phyloP scores from a whole-genome alignment of 352 stramenopile genomes.

The Phytophthora megakarya region DNA sequence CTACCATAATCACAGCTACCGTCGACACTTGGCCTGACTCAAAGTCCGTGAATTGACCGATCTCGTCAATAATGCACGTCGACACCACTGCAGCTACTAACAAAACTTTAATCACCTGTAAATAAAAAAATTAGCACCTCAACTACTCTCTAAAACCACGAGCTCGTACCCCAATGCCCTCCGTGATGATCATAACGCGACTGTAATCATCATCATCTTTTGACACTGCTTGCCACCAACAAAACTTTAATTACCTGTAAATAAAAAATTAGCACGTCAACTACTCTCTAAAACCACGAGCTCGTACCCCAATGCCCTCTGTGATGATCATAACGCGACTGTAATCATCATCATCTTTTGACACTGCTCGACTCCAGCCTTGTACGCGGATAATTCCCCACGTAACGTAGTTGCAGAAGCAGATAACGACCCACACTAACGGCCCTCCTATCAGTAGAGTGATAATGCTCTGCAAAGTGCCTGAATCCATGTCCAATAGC shows the following conservation, averaged over 20 bases:
- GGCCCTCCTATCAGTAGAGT: constrained; percentile 69
- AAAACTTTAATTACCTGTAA: no score
- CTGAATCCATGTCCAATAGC: constrained; percentile 47
- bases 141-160: not conserved
- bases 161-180: constrained; percentile 75
- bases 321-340: constrained; percentile 89
- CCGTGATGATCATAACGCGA: constrained; percentile 86
- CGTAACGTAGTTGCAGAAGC: constrained; percentile 81
- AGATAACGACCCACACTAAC: constrained; percentile 84
- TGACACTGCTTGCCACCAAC: constrained; percentile 68
- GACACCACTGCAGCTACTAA: constrained; percentile 83
- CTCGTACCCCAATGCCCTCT: constrained; percentile 71
- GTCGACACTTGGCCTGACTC: constrained; percentile 81
- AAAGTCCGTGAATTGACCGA: constrained; percentile 79
- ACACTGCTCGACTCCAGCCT: constrained; percentile 73
- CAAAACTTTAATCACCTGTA: constrained; percentile 79
- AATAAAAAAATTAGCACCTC: constrained; percentile 4
- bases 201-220: constrained; percentile 87
- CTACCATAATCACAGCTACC: constrained; percentile 77
- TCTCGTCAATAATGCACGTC: constrained; percentile 85
- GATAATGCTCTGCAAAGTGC: constrained; percentile 57
- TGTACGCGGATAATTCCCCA: constrained; percentile 84
- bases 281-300: no score
- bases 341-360: constrained; percentile 83
- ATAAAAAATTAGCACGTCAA: no score